Evolutionary conservation across 2,329 filamentous ascomycete genomes (phyloP).

Genomic region (Diplodia scrobiculata): DNA sequence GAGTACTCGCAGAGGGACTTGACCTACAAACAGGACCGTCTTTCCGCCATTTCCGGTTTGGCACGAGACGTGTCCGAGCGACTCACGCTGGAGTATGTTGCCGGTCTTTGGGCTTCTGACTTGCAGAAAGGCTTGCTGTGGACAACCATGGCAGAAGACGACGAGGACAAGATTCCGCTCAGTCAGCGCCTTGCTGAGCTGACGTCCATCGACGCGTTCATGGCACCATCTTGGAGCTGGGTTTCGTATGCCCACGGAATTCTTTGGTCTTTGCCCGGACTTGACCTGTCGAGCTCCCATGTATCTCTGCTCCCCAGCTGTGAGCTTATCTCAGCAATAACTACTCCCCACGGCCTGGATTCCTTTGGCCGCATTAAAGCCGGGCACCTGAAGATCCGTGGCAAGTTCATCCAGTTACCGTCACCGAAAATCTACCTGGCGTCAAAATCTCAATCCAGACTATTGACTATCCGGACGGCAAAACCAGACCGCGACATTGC

Average conservation of each 20-base stretch:
- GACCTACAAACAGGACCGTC: neutral
- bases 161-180: neutral
- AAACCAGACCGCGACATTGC: neutral
- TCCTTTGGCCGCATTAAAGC: neutral
- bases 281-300: neutral
- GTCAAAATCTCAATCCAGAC: neutral
- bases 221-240: neutral
- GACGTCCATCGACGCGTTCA: neutral
- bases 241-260: neutral
- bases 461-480: neutral
- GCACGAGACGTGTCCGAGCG: neutral
- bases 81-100: neutral
- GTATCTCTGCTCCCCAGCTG: neutral
- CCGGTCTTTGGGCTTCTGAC: neutral
- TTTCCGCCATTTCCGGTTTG: neutral
- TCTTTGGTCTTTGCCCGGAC: neutral
- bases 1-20: neutral
- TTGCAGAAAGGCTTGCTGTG: neutral
- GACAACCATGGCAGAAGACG: neutral
- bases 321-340: neutral
- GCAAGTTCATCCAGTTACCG: neutral
- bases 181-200: neutral
- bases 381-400: neutral
- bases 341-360: neutral
- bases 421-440: neutral